phyloP scores from a whole-genome alignment of 2,329 filamentous ascomycete species.

The Cladosporium cucumerinum region DNA sequence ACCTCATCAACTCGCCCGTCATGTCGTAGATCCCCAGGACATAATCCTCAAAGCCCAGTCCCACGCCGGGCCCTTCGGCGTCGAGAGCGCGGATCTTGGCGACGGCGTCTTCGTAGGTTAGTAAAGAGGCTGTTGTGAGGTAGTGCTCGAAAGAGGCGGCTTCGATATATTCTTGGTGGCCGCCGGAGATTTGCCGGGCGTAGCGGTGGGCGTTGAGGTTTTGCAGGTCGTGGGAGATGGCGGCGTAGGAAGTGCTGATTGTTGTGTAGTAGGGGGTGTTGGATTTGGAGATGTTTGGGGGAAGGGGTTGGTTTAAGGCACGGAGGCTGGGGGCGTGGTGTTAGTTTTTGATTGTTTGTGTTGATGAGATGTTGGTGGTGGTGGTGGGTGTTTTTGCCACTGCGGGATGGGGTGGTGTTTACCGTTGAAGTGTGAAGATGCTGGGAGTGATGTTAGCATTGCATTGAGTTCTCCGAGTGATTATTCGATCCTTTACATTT shows the following conservation, averaged over 20 bases:
- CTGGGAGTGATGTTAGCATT: constrained; percentile 41
- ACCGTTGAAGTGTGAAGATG: constrained; percentile 80
- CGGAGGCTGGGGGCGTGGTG: constrained; percentile 56
- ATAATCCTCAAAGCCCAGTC: constrained; percentile 78
- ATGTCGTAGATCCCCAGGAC: constrained; percentile 88
- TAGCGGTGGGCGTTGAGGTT: constrained; percentile 82
- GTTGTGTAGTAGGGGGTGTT: constrained; percentile 65
- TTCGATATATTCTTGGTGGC: constrained; percentile 92
- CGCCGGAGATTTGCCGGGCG: constrained; percentile 68
- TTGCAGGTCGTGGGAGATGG: constrained; percentile 69
- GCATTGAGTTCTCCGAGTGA: background rate
- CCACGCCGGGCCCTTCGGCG: constrained; percentile 48
- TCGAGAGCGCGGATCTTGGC: constrained; percentile 38
- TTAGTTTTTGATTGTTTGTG: constrained; percentile 1
- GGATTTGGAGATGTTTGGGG: constrained; percentile 66
- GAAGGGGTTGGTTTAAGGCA: constrained; percentile 57
- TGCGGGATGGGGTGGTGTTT: background rate
- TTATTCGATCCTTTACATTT: constrained; percentile 63
- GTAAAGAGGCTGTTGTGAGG: constrained; percentile 70
- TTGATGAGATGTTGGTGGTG: background rate
- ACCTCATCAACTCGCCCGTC: constrained; percentile 94
- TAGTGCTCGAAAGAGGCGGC: constrained; percentile 87
- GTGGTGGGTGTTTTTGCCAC: constrained; percentile 8
- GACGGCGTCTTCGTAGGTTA: constrained; percentile 62
- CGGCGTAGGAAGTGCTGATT: constrained; percentile 66